Percentiles rank a stretch among this genome's conserved stretches.
These are phyloP conservation scores for Diophrys sp. DNA, from an alignment of 73 alveolate species.

Conservation along the genomic window DNA sequence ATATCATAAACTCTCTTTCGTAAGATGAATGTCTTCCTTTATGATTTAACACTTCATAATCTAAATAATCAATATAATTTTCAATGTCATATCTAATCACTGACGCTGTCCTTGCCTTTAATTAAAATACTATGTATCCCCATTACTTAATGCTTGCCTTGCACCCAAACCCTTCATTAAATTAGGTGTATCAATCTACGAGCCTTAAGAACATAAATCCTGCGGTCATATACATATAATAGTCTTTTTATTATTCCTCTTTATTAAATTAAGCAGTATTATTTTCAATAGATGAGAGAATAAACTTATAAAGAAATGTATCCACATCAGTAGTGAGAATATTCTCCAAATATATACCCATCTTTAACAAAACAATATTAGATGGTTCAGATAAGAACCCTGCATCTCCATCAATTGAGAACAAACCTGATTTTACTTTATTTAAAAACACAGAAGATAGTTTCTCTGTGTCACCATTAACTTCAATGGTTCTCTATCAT, in stretches of 20 bases:
- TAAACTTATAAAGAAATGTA: conserved; percentile 38
- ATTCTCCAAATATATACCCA: conserved; percentile 81
- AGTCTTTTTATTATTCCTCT: conserved; percentile 49
- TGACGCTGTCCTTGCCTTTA: conserved; percentile 82
- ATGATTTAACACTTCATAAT: conserved; percentile 59
- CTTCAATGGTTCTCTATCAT: conserved; percentile 69
- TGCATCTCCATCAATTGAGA: conserved; percentile 80
- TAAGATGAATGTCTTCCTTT: conserved; percentile 64
- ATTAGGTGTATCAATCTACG: conserved; percentile 81
- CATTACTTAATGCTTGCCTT: no score
- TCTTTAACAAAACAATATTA: conserved; percentile 60
- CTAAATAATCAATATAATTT: conserved; percentile 77
- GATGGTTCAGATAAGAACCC: conserved; percentile 64
- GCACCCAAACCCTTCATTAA: conserved; percentile 51
- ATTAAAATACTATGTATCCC: conserved; percentile 76
- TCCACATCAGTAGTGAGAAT: conserved; percentile 61
- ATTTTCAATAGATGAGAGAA: no score
- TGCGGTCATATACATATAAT: conserved; percentile 61
- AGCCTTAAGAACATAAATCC: conserved; percentile 70
- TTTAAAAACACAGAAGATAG: conserved; percentile 71
- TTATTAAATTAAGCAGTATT: no score
- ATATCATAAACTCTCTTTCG: conserved; percentile 85
- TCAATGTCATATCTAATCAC: conserved; percentile 79
- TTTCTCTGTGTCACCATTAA: conserved; percentile 80
- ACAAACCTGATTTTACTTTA: conserved; percentile 39